These are phyloP conservation scores for Sapria himalayana DNA, from an alignment of 345 rosid species.

Conservation along the genomic window DNA sequence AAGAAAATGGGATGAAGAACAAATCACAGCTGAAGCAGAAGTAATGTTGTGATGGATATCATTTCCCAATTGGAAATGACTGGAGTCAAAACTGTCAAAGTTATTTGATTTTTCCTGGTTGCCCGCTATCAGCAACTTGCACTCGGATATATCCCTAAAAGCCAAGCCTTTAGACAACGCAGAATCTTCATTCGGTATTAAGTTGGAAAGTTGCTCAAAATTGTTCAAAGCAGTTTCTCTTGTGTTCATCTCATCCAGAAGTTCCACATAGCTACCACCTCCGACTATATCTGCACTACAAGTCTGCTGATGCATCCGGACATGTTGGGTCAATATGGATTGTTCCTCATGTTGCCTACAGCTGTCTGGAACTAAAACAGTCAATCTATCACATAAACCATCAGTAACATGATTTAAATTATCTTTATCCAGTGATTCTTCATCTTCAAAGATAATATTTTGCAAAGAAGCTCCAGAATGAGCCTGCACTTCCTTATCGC, in stretches of 20 bases:
- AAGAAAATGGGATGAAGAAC: slow-evolving; percentile 11
- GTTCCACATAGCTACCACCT: slow-evolving; percentile 7
- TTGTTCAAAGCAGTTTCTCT: slow-evolving; percentile 6
- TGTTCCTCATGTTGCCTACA: slow-evolving; percentile 8
- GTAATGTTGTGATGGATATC: slow-evolving; percentile 5
- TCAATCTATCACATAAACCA: too few relatives aligned
- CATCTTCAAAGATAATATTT: slow-evolving; percentile 10
- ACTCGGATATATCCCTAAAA: slow-evolving; percentile 10
- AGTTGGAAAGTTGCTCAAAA: slow-evolving; percentile 13
- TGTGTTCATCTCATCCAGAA: slow-evolving; percentile 12
- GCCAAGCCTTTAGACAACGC: slow-evolving; percentile 10
- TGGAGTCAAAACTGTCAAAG: too few relatives aligned
- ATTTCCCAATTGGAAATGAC: slow-evolving; percentile 8
- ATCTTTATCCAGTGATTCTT: slow-evolving; percentile 14
- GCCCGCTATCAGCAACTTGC: too few relatives aligned
- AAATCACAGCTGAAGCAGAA: slow-evolving; percentile 4
- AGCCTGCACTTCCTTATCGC: too few relatives aligned
- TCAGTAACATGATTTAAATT: slow-evolving; percentile 9
- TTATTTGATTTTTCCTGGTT: too few relatives aligned
- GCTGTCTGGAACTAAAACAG: slow-evolving; percentile 10
- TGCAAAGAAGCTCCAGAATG: slow-evolving; percentile 8
- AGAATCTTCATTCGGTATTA: slow-evolving; percentile 12
- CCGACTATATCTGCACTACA: slow-evolving; percentile 11
- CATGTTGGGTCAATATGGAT: slow-evolving; percentile 7
- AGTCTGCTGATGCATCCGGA: slow-evolving; percentile 10